Evolutionary conservation across 2,329 filamentous ascomycete species (phyloP).

Genomic region (Eutypa lata): DNA sequence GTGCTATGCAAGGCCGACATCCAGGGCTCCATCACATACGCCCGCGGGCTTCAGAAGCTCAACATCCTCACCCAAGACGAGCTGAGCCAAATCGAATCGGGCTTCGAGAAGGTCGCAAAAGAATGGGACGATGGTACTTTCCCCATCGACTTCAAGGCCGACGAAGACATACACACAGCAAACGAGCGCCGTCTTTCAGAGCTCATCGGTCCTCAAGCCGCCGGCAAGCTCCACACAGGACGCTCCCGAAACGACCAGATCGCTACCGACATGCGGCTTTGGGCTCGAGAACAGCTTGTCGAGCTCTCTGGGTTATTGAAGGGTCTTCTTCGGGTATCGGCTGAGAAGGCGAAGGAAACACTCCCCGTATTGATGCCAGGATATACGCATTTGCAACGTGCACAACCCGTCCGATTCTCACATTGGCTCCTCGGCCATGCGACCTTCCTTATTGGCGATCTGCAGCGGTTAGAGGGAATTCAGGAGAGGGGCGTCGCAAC

Average conservation of each 20-base stretch:
- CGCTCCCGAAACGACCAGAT: conserved; percentile 72
- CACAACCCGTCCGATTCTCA: conserved; percentile 69
- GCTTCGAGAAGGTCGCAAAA: conserved; percentile 41
- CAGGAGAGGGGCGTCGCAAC: conserved; percentile 57
- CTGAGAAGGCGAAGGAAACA: neutral
- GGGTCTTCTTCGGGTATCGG: neutral
- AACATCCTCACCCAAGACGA: conserved; percentile 61
- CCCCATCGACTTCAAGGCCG: conserved; percentile 18
- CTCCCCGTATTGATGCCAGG: conserved; percentile 56
- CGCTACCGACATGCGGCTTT: conserved; percentile 70
- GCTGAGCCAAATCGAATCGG: conserved; percentile 60
- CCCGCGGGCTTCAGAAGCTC: conserved; percentile 59
- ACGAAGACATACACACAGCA: conserved; percentile 51
- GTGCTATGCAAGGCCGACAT: conserved; percentile 65
- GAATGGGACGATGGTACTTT: conserved; percentile 28
- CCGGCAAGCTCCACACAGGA: conserved; percentile 69
- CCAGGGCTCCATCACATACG: conserved; percentile 62
- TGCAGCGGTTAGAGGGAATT: conserved; percentile 66
- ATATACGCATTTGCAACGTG: conserved; percentile 75
- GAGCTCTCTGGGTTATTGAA: neutral
- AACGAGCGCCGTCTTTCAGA: conserved; percentile 60
- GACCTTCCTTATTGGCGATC: conserved; percentile 62
- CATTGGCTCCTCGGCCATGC: conserved; percentile 72
- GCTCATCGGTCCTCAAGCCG: conserved; percentile 66
- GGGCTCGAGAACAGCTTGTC: conserved; percentile 32